A percentile compares a stretch with the other conserved stretches of the same genome.
Evolutionary conservation across 2,329 filamentous ascomycete genomes (phyloP).

Genomic region (Phaeosphaeriaceae sp.): DNA sequence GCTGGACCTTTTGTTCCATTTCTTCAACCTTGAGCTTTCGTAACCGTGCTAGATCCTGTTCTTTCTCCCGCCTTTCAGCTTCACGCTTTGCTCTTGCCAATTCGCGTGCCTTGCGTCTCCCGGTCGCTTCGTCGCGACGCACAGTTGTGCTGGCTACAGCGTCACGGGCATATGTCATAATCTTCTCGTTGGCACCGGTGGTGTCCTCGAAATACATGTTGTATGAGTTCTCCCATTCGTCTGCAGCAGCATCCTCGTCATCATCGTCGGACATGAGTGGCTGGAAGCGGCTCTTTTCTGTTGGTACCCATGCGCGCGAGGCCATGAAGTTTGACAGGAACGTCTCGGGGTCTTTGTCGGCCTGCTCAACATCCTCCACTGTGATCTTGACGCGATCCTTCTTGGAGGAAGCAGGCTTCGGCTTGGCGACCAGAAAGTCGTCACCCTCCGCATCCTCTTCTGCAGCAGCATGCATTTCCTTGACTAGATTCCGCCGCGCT

Average conservation of each 20-base stretch:
- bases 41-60: conserved; percentile 82
- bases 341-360: conserved; percentile 87
- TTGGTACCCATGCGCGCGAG: conserved; percentile 86
- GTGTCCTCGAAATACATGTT: conserved; percentile 97
- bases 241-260: conserved; percentile 75
- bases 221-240: conserved; percentile 90
- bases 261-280: conserved; percentile 93
- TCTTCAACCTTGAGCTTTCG: conserved; percentile 91
- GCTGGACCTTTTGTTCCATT: conserved; percentile 82
- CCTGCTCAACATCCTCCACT: conserved; percentile 68
- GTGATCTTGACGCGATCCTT: conserved; percentile 49
- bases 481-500: conserved; percentile 77
- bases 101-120: conserved; percentile 80
- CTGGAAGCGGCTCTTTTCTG: conserved; percentile 70
- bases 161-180: conserved; percentile 90
- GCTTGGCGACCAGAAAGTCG: conserved; percentile 78
- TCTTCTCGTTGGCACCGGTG: conserved; percentile 81
- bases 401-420: conserved; percentile 47
- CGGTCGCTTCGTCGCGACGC: conserved; percentile 79
- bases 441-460: conserved; percentile 65
- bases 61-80: conserved; percentile 75
- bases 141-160: conserved; percentile 82
- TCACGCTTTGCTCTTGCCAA: conserved; percentile 79
- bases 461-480: conserved; percentile 75
- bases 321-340: conserved; percentile 96